These are phyloP conservation scores for Metschnikowia hibisci DNA, from an alignment of 805 yeast species.

Conservation along the genomic window DNA sequence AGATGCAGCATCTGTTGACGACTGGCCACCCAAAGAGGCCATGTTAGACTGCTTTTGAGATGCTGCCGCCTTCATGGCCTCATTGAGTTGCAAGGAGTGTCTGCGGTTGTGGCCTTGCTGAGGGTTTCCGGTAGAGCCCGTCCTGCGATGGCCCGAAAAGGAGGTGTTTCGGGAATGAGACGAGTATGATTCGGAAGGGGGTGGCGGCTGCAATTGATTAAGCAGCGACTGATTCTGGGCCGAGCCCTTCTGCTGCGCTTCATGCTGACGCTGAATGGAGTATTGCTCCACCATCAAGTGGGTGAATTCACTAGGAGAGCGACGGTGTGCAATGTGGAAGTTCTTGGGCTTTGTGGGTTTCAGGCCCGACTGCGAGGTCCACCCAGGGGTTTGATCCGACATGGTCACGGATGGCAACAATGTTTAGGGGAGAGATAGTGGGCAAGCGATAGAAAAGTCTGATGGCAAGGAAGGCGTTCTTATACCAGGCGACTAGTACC, in stretches of 20 bases:
- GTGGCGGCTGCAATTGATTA: constrained; percentile 14
- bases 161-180: constrained; percentile 36
- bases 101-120: constrained; percentile 77
- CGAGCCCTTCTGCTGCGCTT: constrained; percentile 84
- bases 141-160: constrained; percentile 27
- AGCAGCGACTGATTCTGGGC: constrained; percentile 58
- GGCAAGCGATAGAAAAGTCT: too few relatives aligned
- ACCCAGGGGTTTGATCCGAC: constrained; percentile 13
- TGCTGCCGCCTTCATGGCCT: constrained; percentile 97
- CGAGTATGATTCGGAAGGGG: constrained; percentile 26
- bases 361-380: neutral
- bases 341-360: constrained; percentile 26
- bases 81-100: constrained; percentile 86
- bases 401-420: constrained; percentile 2
- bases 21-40: constrained; percentile 22
- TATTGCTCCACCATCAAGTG: constrained; percentile 88
- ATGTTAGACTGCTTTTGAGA: constrained; percentile 56
- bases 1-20: constrained; percentile 5
- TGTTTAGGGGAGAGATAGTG: neutral
- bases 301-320: constrained; percentile 94
- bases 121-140: constrained; percentile 26
- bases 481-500: too few relatives aligned
- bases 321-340: constrained; percentile 91
- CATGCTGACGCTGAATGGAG: constrained; percentile 87
- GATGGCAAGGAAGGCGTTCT: too few relatives aligned